Evolutionary conservation across 2,329 filamentous ascomycete species (phyloP), one percentile per base, ranked within the genome.

Genomic region (Fusarium multiceps): DNA sequence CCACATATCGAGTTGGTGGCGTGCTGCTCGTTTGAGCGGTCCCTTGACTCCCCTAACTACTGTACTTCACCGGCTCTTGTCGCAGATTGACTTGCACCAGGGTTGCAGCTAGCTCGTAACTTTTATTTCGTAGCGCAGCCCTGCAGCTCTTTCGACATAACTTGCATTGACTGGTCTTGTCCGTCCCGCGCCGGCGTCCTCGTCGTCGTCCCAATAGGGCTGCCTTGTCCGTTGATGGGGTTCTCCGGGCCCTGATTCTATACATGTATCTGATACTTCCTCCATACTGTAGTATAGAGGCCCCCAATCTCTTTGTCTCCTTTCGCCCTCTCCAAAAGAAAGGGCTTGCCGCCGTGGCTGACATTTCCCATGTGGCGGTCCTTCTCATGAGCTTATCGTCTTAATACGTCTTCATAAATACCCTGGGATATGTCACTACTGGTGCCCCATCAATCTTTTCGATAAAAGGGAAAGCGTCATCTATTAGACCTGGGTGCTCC

Each of bases 401-500:
- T 66, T 34, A 11, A 49, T 46, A 30, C 40, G 55, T 66, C 55
- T 59, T 72, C 51, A 63, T 71, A 73, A 60, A 65, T 60, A 57
- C 62, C 59, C 59, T 57, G 59, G 54, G 70, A 68, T 66, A 72
- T 72, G 69, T 72, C 69, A 65, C 55, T 50, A 41, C 56, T 47
- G 45, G 41, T 32, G 63, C 63, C 63, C 66, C 57, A 61, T 70
- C 56, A 63, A 68, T 71, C 53, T 58, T 68, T 69, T 72, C 67
- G 49, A 72, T 71, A 70, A 72, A 72, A 70, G 69, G 69, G 56
- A 72, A 72, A 69, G 66, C 69, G 69, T 68, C 66, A 66, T 66
- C 66, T 66, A 45, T 59, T 55, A 62, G 45, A 49, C 56, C 49
- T 63, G 57, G 55, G 55, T 59, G 56, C 58, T 71, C 65, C 56